Percentiles rank a stretch among this genome's conserved stretches.
phyloP scores from a whole-genome alignment of 352 stramenopile species.

The Phytophthora cryptogea region DNA sequence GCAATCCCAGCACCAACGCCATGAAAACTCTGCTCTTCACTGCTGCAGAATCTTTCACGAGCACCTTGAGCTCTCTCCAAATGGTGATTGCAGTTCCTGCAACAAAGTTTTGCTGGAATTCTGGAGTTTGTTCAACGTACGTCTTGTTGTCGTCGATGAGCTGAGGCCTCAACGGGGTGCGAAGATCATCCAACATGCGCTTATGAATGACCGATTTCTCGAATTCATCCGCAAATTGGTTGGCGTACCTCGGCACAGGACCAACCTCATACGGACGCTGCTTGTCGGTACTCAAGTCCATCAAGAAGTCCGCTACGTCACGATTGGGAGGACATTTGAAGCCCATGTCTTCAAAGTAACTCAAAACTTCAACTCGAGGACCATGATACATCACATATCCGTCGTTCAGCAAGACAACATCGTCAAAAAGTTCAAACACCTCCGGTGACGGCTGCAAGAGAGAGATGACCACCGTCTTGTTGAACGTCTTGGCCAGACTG shows the following conservation, averaged over 20 bases:
- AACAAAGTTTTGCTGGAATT: slow-evolving; percentile 33
- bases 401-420: slow-evolving; percentile 87
- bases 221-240: slow-evolving; percentile 32
- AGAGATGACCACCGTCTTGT: slow-evolving; percentile 59
- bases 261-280: slow-evolving; percentile 35
- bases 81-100: slow-evolving; percentile 10
- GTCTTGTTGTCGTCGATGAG: slow-evolving; percentile 12
- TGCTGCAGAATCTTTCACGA: slow-evolving; percentile 29
- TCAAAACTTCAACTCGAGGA: slow-evolving; percentile 51
- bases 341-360: slow-evolving; percentile 80
- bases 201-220: slow-evolving; percentile 27
- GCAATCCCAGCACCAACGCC: slow-evolving; percentile 21
- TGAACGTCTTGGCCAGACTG: slow-evolving; percentile 36
- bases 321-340: slow-evolving; percentile 45
- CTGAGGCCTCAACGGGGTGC: slow-evolving; percentile 2
- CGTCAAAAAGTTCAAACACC: slow-evolving; percentile 91
- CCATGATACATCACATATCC: slow-evolving; percentile 85
- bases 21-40: slow-evolving; percentile 29
- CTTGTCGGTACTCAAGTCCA: slow-evolving; percentile 38
- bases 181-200: slow-evolving; percentile 21
- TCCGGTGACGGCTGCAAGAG: slow-evolving; percentile 90
- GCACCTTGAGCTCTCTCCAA: slow-evolving; percentile 31
- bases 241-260: not conserved
- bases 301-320: slow-evolving; percentile 50
- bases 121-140: slow-evolving; percentile 26